Base-by-base conservation (phyloP, 2,329 filamentous ascomycete genomes). In the Gaeumannomyces sp. region DNA sequence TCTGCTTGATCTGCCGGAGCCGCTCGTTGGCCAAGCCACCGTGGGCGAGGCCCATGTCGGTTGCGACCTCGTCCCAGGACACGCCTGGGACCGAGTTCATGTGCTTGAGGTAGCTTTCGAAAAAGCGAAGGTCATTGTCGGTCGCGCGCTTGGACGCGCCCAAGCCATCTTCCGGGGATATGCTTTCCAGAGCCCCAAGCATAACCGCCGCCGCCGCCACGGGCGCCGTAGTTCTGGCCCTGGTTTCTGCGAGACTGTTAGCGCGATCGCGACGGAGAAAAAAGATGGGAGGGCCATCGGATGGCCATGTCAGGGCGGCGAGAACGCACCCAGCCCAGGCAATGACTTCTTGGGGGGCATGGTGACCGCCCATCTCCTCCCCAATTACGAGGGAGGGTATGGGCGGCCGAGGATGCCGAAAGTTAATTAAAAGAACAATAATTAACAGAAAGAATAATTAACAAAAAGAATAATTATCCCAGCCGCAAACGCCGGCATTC, bases 171-270 rank as follows among this genome's bases (percentile, higher is more conserved):
- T n/a, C 95, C 95, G 67, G 94, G 86, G 72, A 97, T 83, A 82
- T 99, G 95, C 84, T 97, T 97, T 78, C 95, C 95, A 75, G 93
- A 96, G 73, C 93, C 93, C 73, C 90, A 88, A 72, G 88, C 83
- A 73, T 83, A 72, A 71, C 82, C 80, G 68, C 80, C 80, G 66
- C 80, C 78, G 67, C 81, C 79, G 66, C 33, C 33, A 25, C 76
- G 75, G 66, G 76, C 79, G 65, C 79, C 76, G 68, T 74, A 82
- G 71, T 73, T 79, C 72, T 80, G 82, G 74, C 38, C 38, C 38
- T 45, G 38, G 38, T 45, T 22, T 70, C 79, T 83, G 64, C 67
- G 63, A 50, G 5, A 63, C 69, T 50, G 59, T 38, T 31, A 64
- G 64, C 66, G 63, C 59, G 28, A 45, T 7, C 8, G 33, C 27